These are phyloP conservation scores for Botrytis hyacinthi DNA, from an alignment of 2,329 filamentous ascomycete genomes.

Conservation along the genomic window DNA sequence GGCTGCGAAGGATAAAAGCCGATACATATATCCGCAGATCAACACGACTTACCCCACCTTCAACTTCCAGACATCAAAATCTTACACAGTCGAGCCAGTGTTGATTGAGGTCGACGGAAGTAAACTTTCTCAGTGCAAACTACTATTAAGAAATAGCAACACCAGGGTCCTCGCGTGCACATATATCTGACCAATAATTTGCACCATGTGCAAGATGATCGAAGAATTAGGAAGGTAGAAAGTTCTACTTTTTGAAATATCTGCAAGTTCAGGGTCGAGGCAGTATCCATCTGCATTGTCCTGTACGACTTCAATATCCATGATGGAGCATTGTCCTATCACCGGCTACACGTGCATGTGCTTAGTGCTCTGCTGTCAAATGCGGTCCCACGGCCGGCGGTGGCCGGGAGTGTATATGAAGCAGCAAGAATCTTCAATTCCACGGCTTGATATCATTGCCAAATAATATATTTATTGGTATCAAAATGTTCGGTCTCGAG, in stretches of 20 bases:
- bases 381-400: not conserved
- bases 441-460: not conserved
- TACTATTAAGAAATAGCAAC: not conserved
- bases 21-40: slow-evolving; percentile 10
- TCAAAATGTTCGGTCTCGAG: slow-evolving; percentile 19
- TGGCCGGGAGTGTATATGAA: slow-evolving; percentile 7
- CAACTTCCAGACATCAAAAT: not conserved
- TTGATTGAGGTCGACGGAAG: not conserved
- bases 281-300: not conserved
- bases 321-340: slow-evolving; percentile 17
- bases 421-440: not conserved
- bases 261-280: slow-evolving; percentile 14
- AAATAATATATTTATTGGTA: not conserved
- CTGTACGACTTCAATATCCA: not conserved
- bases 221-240: slow-evolving; percentile 17
- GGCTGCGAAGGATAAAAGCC: not conserved
- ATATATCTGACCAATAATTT: not conserved
- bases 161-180: not conserved
- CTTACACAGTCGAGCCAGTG: not conserved
- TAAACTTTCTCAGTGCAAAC: not conserved
- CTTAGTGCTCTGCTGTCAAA: not conserved
- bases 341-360: slow-evolving; percentile 15
- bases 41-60: slow-evolving; percentile 4
- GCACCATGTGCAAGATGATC: slow-evolving; percentile 12
- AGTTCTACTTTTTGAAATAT: slow-evolving; percentile 10